These are phyloP conservation scores for Kurtzmaniella quercitrusa DNA, from an alignment of 1,139 yeast genomes.

Conservation along the genomic window DNA sequence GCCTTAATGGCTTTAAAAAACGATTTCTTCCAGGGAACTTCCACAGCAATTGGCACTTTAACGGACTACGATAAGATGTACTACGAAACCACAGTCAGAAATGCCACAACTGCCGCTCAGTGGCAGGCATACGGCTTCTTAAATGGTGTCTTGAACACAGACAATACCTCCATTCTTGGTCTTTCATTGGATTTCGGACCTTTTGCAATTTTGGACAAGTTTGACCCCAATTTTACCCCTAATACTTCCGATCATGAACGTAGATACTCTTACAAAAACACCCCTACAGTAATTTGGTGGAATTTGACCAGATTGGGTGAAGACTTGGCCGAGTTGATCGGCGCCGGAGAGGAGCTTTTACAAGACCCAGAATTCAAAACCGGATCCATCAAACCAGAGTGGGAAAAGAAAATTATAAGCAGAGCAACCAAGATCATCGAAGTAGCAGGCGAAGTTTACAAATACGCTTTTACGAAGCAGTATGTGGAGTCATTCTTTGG, in stretches of 20 bases:
- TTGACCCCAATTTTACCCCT: constrained; percentile 78
- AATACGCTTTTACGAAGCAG: constrained; percentile 53
- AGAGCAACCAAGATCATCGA: constrained; percentile 67
- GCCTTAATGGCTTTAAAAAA: constrained; percentile 13
- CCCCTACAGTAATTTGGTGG: constrained; percentile 93
- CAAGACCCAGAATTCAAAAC: constrained; percentile 31
- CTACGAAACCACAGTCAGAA: constrained; percentile 63
- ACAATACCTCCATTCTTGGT: constrained; percentile 85
- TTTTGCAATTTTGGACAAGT: constrained; percentile 82
- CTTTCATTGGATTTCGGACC: constrained; percentile 94
- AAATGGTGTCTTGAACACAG: constrained; percentile 93
- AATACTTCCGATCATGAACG: constrained; percentile 77
- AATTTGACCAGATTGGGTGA: constrained; percentile 84
- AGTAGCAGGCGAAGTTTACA: constrained; percentile 62
- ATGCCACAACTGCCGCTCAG: constrained; percentile 73
- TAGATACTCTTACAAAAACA: constrained; percentile 75
- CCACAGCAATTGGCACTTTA: constrained; percentile 28
- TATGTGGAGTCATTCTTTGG: constrained; percentile 59
- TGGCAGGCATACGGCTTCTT: constrained; percentile 93
- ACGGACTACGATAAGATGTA: constrained; percentile 70
- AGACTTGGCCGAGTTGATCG: constrained; percentile 74
- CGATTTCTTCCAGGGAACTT: constrained; percentile 18
- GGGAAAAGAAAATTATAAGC: constrained; percentile 48
- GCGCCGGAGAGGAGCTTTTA: constrained; percentile 54
- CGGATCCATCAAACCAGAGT: constrained; percentile 38